phyloP scores from a whole-genome alignment of 371 early-diverging fungal genomes.

The Mortierella sp. region DNA sequence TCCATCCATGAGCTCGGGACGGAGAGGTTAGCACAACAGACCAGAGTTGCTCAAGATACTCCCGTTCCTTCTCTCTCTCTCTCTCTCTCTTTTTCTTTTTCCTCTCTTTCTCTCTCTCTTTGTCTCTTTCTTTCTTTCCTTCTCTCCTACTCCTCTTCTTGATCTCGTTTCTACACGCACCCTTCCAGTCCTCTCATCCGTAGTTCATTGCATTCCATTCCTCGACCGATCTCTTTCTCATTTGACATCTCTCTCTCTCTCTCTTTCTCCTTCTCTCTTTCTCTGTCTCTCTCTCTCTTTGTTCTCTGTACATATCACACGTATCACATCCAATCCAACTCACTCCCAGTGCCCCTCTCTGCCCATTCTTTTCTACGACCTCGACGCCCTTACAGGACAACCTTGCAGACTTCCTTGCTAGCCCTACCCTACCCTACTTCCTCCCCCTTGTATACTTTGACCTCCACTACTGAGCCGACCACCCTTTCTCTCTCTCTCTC shows the following conservation, averaged over 20 bases:
- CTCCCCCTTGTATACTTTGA: neutral
- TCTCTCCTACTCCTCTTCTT: too few relatives aligned
- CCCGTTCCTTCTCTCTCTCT: neutral
- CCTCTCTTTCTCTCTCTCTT: neutral
- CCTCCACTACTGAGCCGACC: neutral
- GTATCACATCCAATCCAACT: neutral
- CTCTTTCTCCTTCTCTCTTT: neutral
- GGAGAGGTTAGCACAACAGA: too few relatives aligned
- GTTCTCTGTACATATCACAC: neutral
- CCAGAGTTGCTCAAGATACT: too few relatives aligned
- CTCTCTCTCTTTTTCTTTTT: constrained; percentile 1
- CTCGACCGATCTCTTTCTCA: too few relatives aligned
- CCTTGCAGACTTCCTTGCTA: neutral
- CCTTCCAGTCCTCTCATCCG: too few relatives aligned
- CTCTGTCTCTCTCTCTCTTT: neutral
- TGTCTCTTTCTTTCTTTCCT: too few relatives aligned
- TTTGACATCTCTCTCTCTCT: too few relatives aligned
- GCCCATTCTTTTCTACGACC: neutral
- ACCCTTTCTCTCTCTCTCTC: constrained; percentile 2
- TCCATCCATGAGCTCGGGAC: too few relatives aligned
- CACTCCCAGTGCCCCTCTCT: neutral
- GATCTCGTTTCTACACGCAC: too few relatives aligned
- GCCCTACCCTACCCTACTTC: neutral
- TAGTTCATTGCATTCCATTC: too few relatives aligned
- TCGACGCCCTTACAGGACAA: too few relatives aligned